Percentiles rank a stretch among this genome's conserved stretches.
phyloP scores from a whole-genome alignment of 2,329 filamentous ascomycete genomes.

The Didymella sp. region DNA sequence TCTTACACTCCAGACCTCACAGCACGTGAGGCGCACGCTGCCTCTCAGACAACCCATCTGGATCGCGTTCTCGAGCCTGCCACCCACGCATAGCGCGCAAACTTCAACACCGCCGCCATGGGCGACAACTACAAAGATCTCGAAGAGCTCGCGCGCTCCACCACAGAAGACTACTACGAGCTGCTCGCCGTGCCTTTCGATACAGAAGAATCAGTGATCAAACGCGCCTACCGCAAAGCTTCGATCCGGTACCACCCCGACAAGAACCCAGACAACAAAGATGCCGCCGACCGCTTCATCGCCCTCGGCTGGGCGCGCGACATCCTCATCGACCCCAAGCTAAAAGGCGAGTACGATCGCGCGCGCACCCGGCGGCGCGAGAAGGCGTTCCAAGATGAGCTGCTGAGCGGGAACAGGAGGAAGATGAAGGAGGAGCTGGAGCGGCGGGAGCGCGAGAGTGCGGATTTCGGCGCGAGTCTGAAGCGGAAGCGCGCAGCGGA shows the following conservation, averaged over 20 bases:
- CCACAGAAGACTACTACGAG: slow-evolving; percentile 73
- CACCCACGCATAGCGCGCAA: not conserved
- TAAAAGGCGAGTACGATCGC: slow-evolving; percentile 80
- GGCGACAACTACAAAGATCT: slow-evolving; percentile 51
- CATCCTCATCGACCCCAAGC: slow-evolving; percentile 73
- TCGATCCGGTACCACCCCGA: slow-evolving; percentile 94
- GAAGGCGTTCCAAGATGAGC: slow-evolving; percentile 72
- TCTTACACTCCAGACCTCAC: slow-evolving; percentile 2
- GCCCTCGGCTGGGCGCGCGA: slow-evolving; percentile 85
- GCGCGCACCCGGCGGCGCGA: slow-evolving; percentile 74
- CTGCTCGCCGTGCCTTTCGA: slow-evolving; percentile 72
- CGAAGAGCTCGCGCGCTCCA: slow-evolving; percentile 51
- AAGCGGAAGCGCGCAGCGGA: slow-evolving; percentile 56
- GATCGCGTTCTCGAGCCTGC: not conserved
- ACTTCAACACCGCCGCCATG: slow-evolving; percentile 35
- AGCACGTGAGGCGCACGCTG: not conserved
- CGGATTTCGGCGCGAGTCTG: slow-evolving; percentile 40
- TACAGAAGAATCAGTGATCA: slow-evolving; percentile 74
- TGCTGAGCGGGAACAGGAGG: slow-evolving; percentile 75
- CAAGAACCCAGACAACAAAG: slow-evolving; percentile 70
- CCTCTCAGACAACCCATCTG: not conserved
- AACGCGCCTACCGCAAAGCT: slow-evolving; percentile 82
- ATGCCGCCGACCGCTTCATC: slow-evolving; percentile 82
- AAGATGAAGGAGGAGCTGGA: slow-evolving; percentile 88
- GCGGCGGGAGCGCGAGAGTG: slow-evolving; percentile 67